These are phyloP conservation scores for Aspergillus avenaceus DNA, from an alignment of 495 filamentous ascomycete species.

Conservation along the genomic window DNA sequence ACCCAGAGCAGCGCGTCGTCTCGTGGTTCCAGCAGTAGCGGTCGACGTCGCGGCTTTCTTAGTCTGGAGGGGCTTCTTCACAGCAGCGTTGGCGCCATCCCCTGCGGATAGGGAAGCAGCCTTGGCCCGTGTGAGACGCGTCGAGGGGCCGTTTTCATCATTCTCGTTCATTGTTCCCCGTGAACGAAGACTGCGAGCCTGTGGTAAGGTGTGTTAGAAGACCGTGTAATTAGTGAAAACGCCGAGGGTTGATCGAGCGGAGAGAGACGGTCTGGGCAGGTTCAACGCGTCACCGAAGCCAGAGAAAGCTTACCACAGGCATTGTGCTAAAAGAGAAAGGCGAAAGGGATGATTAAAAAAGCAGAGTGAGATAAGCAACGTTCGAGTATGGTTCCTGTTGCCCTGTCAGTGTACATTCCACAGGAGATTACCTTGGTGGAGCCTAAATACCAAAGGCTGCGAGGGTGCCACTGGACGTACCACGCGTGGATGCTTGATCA, in stretches of 20 bases:
- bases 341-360: conserved; percentile 25
- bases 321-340: conserved; percentile 27
- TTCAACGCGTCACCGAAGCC: conserved; percentile 19
- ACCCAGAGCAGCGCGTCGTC: conserved; percentile 75
- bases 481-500: conserved; percentile 39
- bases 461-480: conserved; percentile 34
- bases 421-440: conserved; percentile 32
- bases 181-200: conserved; percentile 55
- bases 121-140: conserved; percentile 90
- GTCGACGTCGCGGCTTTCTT: conserved; percentile 66
- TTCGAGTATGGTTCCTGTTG: conserved; percentile 24
- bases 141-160: conserved; percentile 78
- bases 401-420: conserved; percentile 38
- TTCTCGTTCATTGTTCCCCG: conserved; percentile 83
- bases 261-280: neutral
- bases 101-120: conserved; percentile 63
- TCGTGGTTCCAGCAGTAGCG: conserved; percentile 40
- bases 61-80: conserved; percentile 70
- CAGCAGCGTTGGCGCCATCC: conserved; percentile 45
- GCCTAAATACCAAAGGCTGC: conserved; percentile 35
- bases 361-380: conserved; percentile 22
- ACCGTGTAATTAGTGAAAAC: neutral
- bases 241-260: conserved; percentile 12
- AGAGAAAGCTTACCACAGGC: conserved; percentile 41
- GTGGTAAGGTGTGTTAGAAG: conserved; percentile 14